A percentile compares a stretch with the other conserved stretches of the same genome.
phyloP scores from a whole-genome alignment of 495 filamentous ascomycete species.

The Xylona heveae region DNA sequence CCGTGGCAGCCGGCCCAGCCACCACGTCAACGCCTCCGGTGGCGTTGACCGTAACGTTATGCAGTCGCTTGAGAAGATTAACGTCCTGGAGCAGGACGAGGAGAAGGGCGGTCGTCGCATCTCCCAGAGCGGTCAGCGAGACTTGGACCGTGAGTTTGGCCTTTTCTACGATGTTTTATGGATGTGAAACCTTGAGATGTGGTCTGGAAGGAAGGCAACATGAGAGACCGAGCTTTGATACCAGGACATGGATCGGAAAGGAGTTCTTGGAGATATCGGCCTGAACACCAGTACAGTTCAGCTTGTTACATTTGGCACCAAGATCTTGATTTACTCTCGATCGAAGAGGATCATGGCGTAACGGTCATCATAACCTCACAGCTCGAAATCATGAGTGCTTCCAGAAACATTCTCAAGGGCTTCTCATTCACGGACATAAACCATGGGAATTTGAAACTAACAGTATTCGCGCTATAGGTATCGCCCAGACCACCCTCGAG shows the following conservation, averaged over 20 bases:
- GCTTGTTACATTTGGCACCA: background rate
- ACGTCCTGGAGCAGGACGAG: constrained; percentile 87
- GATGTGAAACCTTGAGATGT: background rate
- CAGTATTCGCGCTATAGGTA: constrained; percentile 19
- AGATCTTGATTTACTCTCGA: constrained; percentile 1
- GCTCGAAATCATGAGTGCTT: too few relatives aligned
- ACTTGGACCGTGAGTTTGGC: constrained; percentile 63
- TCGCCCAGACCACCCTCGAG: constrained; percentile 54
- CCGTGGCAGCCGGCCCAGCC: constrained; percentile 72
- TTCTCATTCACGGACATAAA: too few relatives aligned
- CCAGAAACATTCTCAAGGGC: too few relatives aligned
- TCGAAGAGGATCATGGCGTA: too few relatives aligned
- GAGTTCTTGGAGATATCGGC: background rate
- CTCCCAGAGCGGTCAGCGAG: constrained; percentile 89
- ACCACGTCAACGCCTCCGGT: constrained; percentile 91
- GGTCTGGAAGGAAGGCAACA: background rate
- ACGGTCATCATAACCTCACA: too few relatives aligned
- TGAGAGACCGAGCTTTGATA: background rate
- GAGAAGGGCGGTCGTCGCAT: constrained; percentile 94
- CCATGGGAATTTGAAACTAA: too few relatives aligned
- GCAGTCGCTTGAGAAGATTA: constrained; percentile 96
- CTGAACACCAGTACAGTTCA: background rate
- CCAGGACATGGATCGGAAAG: background rate
- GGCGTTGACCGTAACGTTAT: constrained; percentile 89
- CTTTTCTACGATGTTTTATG: background rate